phyloP scores from a whole-genome alignment of 441 rosid genomes.

The Lagerstroemia fauriei region DNA sequence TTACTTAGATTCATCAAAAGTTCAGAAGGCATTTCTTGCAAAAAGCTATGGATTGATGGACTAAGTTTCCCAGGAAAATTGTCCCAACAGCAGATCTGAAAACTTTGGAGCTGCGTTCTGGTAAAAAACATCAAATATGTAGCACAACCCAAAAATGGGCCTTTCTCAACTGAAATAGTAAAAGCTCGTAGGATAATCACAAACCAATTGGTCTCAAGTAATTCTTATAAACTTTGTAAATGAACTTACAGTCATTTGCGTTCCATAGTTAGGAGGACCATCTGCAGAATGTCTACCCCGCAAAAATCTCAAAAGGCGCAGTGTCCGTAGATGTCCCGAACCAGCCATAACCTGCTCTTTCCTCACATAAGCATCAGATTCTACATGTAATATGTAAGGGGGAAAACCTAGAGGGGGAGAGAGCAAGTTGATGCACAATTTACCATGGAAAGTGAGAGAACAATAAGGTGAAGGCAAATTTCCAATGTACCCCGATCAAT shows the following conservation, averaged over 20 bases:
- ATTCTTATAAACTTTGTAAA: constrained; percentile 18
- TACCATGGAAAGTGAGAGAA: constrained; percentile 93
- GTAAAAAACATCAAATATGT: neutral
- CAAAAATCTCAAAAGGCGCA: constrained; percentile 83
- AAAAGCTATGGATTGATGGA: neutral
- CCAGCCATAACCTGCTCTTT: constrained; percentile 89
- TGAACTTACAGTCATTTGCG: constrained; percentile 84
- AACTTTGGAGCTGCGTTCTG: neutral
- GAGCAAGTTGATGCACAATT: constrained; percentile 27
- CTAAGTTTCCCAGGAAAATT: neutral
- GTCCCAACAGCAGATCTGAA: neutral
- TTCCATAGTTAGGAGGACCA: constrained; percentile 89
- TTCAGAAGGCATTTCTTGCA: neutral
- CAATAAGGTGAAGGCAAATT: constrained; percentile 82
- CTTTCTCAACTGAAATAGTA: neutral
- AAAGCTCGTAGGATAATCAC: neutral
- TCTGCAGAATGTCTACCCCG: constrained; percentile 73
- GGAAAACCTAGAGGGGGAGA: neutral
- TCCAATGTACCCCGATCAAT: constrained; percentile 92
- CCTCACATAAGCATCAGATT: constrained; percentile 21
- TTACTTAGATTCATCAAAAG: neutral
- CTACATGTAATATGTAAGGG: constrained; percentile 13
- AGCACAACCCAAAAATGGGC: neutral
- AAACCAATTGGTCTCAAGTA: neutral
- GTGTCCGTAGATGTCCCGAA: constrained; percentile 83